Evolutionary conservation across 2,329 filamentous ascomycete species (phyloP), one percentile per base, ranked within the genome.

Genomic region (Bipolaris victoriae): DNA sequence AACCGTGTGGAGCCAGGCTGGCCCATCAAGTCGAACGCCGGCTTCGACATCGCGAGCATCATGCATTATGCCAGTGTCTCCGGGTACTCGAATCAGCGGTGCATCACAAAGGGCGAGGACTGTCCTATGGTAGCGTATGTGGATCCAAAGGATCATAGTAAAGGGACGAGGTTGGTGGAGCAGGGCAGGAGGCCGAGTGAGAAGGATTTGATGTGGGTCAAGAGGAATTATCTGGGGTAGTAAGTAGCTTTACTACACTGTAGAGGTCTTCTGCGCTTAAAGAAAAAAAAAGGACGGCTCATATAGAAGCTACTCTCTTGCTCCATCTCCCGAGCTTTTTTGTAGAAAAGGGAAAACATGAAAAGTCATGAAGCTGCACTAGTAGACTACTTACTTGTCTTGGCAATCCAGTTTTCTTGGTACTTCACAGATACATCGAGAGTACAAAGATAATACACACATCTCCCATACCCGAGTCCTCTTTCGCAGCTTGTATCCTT

Each of bases 151-250:
- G 33, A 54, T 29, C 55, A 57, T 18, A 9, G 22, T 1, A 5
- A 48, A 13, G 45, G 50, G 3, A 39, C 45, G 1, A 24, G 15
- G 37, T 20, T 57, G n/a, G 10, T 33, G 18, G 29, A 52, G 11
- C 51, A 57, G 18, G 24, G 36, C n/a, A 55, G 43, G 40, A 55
- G 11, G n/a, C 49, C 40, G n/a, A 53, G 46, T 47, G 13, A 31
- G 20, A 22, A 31, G 37, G 50, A 57, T 36, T 24, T 57, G 20
- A 9, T n/a, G 26, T 57, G 31, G 44, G 50, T 54, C 7, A 40
- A 54, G 26, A 29, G 7, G 13, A 52, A 35, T 1, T 54, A 46
- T 16, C 39, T 33, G 9, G 49, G 15, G 16, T 22, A 57, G n/a
- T 16, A 20, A 2, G 18, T 39, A 44, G 43, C 3, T 16, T 1